phyloP scores from a whole-genome alignment of 345 rosid species.

The Hypericum perforatum region DNA sequence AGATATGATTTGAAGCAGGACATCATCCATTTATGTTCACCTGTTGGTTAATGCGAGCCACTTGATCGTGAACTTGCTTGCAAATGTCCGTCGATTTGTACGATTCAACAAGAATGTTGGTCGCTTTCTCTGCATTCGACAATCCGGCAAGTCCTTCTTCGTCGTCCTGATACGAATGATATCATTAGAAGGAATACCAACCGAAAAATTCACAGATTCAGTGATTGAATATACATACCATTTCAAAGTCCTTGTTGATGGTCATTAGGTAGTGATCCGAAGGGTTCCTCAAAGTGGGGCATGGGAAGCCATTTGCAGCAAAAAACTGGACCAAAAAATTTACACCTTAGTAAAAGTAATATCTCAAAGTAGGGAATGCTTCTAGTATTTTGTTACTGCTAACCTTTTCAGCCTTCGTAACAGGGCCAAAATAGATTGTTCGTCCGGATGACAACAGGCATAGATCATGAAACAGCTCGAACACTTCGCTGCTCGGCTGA shows the following conservation, averaged over 20 bases:
- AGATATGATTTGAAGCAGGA: not conserved
- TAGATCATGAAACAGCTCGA: slow-evolving; percentile 15
- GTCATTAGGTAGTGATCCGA: slow-evolving; percentile 30
- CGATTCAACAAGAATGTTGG: slow-evolving; percentile 15
- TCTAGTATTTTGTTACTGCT: not conserved
- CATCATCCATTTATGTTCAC: not conserved
- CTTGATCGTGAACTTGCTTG: slow-evolving; percentile 11
- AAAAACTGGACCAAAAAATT: slow-evolving; percentile 19
- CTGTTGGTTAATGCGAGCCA: slow-evolving; percentile 8
- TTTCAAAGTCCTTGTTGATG: slow-evolving; percentile 30
- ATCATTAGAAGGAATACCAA: not conserved
- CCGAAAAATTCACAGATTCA: not conserved
- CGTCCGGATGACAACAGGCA: slow-evolving; percentile 19
- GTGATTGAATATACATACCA: slow-evolving; percentile 8
- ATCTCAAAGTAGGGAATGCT: not conserved
- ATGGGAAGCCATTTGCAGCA: slow-evolving; percentile 28
- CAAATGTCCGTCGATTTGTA: slow-evolving; percentile 14
- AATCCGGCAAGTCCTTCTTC: slow-evolving; percentile 16
- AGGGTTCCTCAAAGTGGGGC: slow-evolving; percentile 27
- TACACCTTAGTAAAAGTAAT: too few relatives aligned
- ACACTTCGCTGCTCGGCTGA: slow-evolving; percentile 20
- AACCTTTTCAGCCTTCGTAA: slow-evolving; percentile 17
- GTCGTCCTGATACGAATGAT: slow-evolving; percentile 12
- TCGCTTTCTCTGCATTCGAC: slow-evolving; percentile 14
- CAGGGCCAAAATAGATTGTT: slow-evolving; percentile 17